phyloP scores from a whole-genome alignment of 495 filamentous ascomycete genomes.

The Xylaria sp. region DNA sequence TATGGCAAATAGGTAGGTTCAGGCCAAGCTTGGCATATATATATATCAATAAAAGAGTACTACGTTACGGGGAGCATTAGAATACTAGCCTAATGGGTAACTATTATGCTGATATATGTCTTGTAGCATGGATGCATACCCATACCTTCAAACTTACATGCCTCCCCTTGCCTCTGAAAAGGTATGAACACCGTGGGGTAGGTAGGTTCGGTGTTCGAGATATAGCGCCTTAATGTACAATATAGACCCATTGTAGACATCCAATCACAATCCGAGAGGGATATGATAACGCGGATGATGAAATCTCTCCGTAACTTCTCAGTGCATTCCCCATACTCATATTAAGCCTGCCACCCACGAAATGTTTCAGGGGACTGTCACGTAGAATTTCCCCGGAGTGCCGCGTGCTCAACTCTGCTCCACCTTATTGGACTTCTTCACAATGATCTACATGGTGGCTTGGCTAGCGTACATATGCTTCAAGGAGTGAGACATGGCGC shows the following conservation, averaged over 20 bases:
- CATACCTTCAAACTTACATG: not conserved
- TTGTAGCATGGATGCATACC: not conserved
- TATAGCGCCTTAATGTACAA: not conserved
- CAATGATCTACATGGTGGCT: conserved; percentile 5
- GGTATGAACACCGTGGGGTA: conserved; percentile 14
- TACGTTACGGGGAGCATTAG: not conserved
- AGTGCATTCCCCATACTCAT: conserved; percentile 1
- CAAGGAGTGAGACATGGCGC: not conserved
- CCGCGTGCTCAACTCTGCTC: not conserved
- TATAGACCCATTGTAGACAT: not conserved
- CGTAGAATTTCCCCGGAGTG: not conserved
- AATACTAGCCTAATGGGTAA: not conserved
- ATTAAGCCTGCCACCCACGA: not conserved
- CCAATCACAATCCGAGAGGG: not conserved
- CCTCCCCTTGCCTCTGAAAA: not conserved
- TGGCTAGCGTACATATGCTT: conserved; percentile 2
- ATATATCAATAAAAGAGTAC: not conserved
- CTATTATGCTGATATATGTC: not conserved
- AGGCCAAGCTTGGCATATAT: not conserved
- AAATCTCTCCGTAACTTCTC: not conserved
- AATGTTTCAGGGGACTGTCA: not conserved
- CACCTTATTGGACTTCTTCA: not conserved
- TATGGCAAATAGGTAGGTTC: not conserved
- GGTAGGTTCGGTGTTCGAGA: not conserved
- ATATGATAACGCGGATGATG: conserved; percentile 9